phyloP scores from a whole-genome alignment of 1,284 basidiomycete genomes.

The Mycocalia duriaeana region DNA sequence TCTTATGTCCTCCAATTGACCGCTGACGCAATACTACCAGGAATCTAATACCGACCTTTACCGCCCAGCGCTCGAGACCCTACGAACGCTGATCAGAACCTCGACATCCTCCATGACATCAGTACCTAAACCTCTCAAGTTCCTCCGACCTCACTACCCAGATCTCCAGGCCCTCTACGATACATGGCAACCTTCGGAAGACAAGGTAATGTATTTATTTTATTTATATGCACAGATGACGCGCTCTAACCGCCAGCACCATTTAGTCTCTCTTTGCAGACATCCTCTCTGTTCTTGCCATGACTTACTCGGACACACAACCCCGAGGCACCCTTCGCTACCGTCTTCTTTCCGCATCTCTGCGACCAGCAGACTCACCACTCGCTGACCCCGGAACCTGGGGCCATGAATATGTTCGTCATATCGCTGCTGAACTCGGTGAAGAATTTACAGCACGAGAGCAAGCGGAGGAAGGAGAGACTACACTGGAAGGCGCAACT shows the following conservation, averaged over 20 bases:
- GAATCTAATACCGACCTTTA: slow-evolving; percentile 86
- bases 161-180: slow-evolving; percentile 82
- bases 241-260: slow-evolving; percentile 11
- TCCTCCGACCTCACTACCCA: slow-evolving; percentile 92
- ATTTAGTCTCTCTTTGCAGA: slow-evolving; percentile 92
- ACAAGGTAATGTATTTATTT: slow-evolving; percentile 55
- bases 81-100: slow-evolving; percentile 91
- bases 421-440: slow-evolving; percentile 93
- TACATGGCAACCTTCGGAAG: slow-evolving; percentile 71
- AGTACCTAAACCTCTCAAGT: slow-evolving; percentile 98
- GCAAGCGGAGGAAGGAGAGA: slow-evolving; percentile 28
- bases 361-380: slow-evolving; percentile 57
- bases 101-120: slow-evolving; percentile 99
- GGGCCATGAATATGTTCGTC: slow-evolving; percentile 99
- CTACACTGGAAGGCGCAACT: slow-evolving; percentile 20
- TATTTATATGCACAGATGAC: background rate
- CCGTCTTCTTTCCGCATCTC: slow-evolving; percentile 78
- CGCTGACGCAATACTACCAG: slow-evolving; percentile 37
- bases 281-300: slow-evolving; percentile 97
- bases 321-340: slow-evolving; percentile 92
- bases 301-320: slow-evolving; percentile 98
- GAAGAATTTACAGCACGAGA: slow-evolving; percentile 82
- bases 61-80: slow-evolving; percentile 87
- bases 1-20: background rate
- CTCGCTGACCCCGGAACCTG: slow-evolving; percentile 89